Base-by-base conservation (phyloP, 768 basidiomycete genomes). In the Mycena maculata region DNA sequence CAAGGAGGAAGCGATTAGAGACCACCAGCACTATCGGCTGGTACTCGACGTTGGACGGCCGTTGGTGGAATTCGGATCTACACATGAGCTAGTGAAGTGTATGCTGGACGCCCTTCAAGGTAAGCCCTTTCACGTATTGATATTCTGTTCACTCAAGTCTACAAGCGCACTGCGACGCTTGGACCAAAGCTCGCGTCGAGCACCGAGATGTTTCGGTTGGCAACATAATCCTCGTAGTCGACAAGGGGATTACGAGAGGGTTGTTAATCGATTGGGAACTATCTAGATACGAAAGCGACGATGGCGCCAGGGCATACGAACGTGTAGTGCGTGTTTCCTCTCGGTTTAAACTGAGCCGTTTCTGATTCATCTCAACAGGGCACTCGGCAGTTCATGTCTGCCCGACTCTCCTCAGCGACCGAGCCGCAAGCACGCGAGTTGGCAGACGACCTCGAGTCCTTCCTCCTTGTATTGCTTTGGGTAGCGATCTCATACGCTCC, bases 311-410 rank as follows among this genome's bases (percentile, higher is more conserved):
- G 47, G 67, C 47, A 27, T 58, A 53, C 50, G 58, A 67, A 42
- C 52, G 38, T 27, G 49, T 28, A 25, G 60, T 62, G 65, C 33
- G 33, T 36, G 33, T 48, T 48, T 48, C 27, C 33, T 36, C 33
- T 36, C 33, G 33, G 33, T 30, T 48, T 16, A 30, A 48, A 48
- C 47, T 16, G 33, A 23, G 22, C 47, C 47, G 16, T 30, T 30
- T 48, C 47, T 48, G 47, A 48, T 30, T 48, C 27, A 48, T 48
- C 38, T 52, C 38, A 61, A 52, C 62, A 72, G 71, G 71, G 71
- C 16, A 69, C 71, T n/a, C 59, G 71, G 61, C 56, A 69, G 30
- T 72, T 72, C 44, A 69, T 72, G 59, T 59, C 71, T 11, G 68
- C 61, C n/a, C 42, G 48, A 20, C 57, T 72, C 16, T 55, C 45